These are phyloP conservation scores for Bauhinia variegata DNA, from an alignment of 306 rosid genomes.

Conservation along the genomic window DNA sequence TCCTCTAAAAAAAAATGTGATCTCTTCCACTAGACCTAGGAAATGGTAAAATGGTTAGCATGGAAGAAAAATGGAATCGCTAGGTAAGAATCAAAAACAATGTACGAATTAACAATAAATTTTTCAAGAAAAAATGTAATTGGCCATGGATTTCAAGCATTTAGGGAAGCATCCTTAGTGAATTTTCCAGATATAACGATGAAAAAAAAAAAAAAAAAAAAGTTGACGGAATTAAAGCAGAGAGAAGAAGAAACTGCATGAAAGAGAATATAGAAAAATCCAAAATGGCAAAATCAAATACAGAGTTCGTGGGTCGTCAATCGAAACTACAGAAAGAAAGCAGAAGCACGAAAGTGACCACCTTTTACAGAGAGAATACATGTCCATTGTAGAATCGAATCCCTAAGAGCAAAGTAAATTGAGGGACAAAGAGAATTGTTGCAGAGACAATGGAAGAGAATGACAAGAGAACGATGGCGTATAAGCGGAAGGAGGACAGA, in stretches of 20 bases:
- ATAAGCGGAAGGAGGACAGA: background rate
- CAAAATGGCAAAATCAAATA: background rate
- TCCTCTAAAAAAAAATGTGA: background rate
- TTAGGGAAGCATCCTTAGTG: background rate
- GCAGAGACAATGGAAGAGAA: background rate
- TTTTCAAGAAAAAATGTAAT: too few species aligned
- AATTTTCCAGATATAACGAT: background rate
- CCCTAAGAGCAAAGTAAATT: conserved; percentile 27
- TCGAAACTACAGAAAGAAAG: background rate
- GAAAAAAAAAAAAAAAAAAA: background rate
- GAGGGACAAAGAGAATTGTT: background rate
- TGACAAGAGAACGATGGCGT: conserved; percentile 15
- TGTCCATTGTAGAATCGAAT: conserved; percentile 26
- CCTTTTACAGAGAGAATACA: conserved; percentile 31
- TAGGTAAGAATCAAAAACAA: conserved; percentile 12
- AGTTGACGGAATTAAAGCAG: background rate
- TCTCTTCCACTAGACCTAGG: background rate
- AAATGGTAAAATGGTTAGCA: conserved; percentile 14
- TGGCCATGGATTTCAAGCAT: conserved; percentile 16
- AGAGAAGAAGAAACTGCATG: background rate
- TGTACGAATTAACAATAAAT: too few species aligned
- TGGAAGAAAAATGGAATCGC: background rate
- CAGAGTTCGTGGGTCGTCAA: background rate
- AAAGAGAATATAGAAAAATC: background rate
- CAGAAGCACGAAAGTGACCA: background rate